Evolutionary conservation across 1,284 basidiomycete species (phyloP).

Genomic region (Polyporus tsugae): DNA sequence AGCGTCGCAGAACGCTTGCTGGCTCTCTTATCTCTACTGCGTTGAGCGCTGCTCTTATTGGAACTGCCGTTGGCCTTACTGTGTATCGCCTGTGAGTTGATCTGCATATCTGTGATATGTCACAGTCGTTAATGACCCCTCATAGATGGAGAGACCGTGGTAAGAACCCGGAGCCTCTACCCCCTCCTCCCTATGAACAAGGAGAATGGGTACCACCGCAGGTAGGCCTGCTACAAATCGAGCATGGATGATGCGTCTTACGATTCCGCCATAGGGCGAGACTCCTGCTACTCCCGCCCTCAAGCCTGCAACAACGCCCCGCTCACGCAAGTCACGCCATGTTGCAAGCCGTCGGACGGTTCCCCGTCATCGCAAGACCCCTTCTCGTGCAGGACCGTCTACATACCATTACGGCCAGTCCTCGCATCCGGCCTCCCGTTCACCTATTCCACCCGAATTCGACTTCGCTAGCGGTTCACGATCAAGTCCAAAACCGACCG

Average conservation of each 20-base stretch:
- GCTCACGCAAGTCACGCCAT: slow-evolving; percentile 39
- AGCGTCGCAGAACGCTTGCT: slow-evolving; percentile 72
- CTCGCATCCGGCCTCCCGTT: slow-evolving; percentile 29
- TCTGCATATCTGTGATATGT: slow-evolving; percentile 3
- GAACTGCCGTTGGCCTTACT: slow-evolving; percentile 82
- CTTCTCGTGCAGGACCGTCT: slow-evolving; percentile 38
- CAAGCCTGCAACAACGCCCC: slow-evolving; percentile 40
- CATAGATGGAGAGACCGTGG: slow-evolving; percentile 74
- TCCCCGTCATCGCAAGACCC: slow-evolving; percentile 46
- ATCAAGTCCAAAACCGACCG: slow-evolving; percentile 39
- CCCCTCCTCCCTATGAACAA: slow-evolving; percentile 72
- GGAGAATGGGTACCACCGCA: slow-evolving; percentile 59
- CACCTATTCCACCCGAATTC: slow-evolving; percentile 38
- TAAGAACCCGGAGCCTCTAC: slow-evolving; percentile 55
- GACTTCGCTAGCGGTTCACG: slow-evolving; percentile 32
- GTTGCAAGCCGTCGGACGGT: slow-evolving; percentile 43
- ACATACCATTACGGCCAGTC: slow-evolving; percentile 35
- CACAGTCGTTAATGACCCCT: neutral
- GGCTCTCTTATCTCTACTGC: slow-evolving; percentile 82
- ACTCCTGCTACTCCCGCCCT: slow-evolving; percentile 21
- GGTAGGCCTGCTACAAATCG: slow-evolving; percentile 28
- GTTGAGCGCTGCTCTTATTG: slow-evolving; percentile 81
- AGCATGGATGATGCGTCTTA: neutral
- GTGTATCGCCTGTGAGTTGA: slow-evolving; percentile 79
- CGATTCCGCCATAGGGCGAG: slow-evolving; percentile 19